Evolutionary conservation across 768 basidiomycete species (phyloP), one percentile per base, ranked within the genome.

Genomic region (Phanerodontia chrysosporium): DNA sequence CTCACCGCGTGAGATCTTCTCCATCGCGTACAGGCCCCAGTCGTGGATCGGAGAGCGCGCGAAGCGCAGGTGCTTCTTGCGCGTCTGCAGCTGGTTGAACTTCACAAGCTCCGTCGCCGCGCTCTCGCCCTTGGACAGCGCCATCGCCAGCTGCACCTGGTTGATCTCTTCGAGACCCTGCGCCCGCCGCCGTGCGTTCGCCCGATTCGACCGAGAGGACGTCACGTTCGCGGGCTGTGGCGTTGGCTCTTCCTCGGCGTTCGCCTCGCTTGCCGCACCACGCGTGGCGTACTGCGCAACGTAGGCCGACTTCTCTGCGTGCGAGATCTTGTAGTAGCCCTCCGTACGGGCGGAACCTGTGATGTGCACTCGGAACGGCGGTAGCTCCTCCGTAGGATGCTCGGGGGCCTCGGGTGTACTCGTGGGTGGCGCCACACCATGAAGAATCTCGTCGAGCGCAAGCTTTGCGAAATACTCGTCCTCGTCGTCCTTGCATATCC

Each of bases 11-110:
- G 89, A 84, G 64, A 99, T 98, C 68, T 85, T 84, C 78, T 99
- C 97, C 90, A 97, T 91, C 29, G 97, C 95, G 70, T 98, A 99
- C 68, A 99, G 71, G 3, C 97, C 97, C 91, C 96, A 99, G 66
- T 96, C 95, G 69, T 99, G 96, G 59, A 99, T 99, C 18, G 95
- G 94, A 25, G 92, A 95, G 44, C 94, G 80, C 3, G 93, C 90
- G 67, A 99, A 99, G 32, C 93, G 87, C 35, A 99, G 82, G 66
- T 96, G 95, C 76, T 99, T 99, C 85, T 98, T 98, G 63, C 97
- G 78, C 35, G 95, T 94, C 73, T 97, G 92, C 24, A 99, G 83
- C 76, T 98, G 97, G 72, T 98, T 98, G 79, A 98, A 98, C 78
- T 97, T 96, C 80, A 97, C 90, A n/a, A 90, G 71, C 70, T 92